A percentile compares a stretch with the other conserved stretches of the same genome.
These are phyloP conservation scores for Salix suchowensis DNA, from an alignment of 345 rosid species.

Conservation along the genomic window DNA sequence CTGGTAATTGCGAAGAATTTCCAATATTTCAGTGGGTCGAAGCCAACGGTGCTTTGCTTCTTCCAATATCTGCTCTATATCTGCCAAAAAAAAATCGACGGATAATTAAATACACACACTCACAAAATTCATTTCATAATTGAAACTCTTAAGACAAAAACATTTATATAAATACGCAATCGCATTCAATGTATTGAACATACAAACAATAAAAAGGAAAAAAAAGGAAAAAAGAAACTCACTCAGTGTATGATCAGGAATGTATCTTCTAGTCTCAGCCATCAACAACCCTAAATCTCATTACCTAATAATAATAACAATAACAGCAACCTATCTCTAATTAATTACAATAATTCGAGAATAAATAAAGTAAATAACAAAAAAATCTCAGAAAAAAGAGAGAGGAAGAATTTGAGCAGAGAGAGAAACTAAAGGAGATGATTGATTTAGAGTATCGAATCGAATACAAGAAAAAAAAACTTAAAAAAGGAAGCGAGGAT, in stretches of 20 bases:
- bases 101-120: not conserved
- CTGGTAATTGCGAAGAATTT: conserved; percentile 46
- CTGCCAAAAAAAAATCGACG: not conserved
- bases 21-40: conserved; percentile 54
- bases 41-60: conserved; percentile 57
- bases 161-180: too few relatives aligned
- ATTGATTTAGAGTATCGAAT: not conserved
- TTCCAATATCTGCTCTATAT: conserved; percentile 9
- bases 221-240: not conserved
- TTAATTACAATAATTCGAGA: not conserved
- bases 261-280: conserved; percentile 12
- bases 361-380: not conserved
- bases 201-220: not conserved
- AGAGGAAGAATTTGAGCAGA: not conserved
- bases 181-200: not conserved
- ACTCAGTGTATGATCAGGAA: conserved; percentile 3
- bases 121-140: not conserved
- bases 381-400: not conserved
- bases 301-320: not conserved
- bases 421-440: not conserved
- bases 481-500: not conserved
- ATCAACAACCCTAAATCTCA: not conserved
- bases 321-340: not conserved
- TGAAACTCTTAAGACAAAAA: not conserved
- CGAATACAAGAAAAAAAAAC: not conserved